These are phyloP conservation scores for Neotropicomus parvogracilis DNA, from an alignment of 1,284 basidiomycete species.

Conservation along the genomic window DNA sequence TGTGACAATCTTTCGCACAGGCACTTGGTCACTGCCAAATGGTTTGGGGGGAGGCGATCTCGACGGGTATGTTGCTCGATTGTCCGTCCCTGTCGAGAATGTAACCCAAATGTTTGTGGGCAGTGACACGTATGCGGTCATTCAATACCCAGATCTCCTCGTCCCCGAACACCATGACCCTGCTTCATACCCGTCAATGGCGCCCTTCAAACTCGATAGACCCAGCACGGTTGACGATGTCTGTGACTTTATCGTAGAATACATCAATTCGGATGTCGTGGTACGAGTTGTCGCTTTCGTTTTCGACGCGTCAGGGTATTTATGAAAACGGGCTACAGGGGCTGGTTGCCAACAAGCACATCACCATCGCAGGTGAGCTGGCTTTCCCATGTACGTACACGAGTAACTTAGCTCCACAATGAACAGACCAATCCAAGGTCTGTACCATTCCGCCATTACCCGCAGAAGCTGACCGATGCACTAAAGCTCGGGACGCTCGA, in stretches of 20 bases:
- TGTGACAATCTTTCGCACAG: neutral
- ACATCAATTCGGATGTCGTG: slow-evolving; percentile 75
- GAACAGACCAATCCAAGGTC: slow-evolving; percentile 64
- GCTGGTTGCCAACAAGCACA: slow-evolving; percentile 61
- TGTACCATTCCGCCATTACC: slow-evolving; percentile 2
- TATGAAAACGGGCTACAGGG: slow-evolving; percentile 42
- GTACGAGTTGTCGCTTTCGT: slow-evolving; percentile 33
- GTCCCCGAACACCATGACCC: slow-evolving; percentile 48
- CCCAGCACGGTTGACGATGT: slow-evolving; percentile 70
- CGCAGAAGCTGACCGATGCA: slow-evolving; percentile 1
- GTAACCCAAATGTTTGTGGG: neutral
- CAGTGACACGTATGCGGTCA: slow-evolving; percentile 56
- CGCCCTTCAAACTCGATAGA: slow-evolving; percentile 44
- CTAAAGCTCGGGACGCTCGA: slow-evolving; percentile 64
- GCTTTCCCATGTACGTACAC: neutral
- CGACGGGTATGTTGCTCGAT: slow-evolving; percentile 3
- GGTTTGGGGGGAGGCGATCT: slow-evolving; percentile 11
- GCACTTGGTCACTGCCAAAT: slow-evolving; percentile 12
- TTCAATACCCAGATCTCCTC: slow-evolving; percentile 49
- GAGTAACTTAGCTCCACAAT: neutral
- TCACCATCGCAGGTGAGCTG: slow-evolving; percentile 61
- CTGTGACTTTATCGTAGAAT: slow-evolving; percentile 79
- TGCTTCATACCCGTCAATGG: slow-evolving; percentile 48
- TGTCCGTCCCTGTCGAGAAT: slow-evolving; percentile 14
- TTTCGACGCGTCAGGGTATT: neutral